Percentiles rank a stretch among this genome's conserved stretches.
Conservation (phyloP, 2,329 filamentous ascomycete species). For the Aspergillus sp. region DNA sequence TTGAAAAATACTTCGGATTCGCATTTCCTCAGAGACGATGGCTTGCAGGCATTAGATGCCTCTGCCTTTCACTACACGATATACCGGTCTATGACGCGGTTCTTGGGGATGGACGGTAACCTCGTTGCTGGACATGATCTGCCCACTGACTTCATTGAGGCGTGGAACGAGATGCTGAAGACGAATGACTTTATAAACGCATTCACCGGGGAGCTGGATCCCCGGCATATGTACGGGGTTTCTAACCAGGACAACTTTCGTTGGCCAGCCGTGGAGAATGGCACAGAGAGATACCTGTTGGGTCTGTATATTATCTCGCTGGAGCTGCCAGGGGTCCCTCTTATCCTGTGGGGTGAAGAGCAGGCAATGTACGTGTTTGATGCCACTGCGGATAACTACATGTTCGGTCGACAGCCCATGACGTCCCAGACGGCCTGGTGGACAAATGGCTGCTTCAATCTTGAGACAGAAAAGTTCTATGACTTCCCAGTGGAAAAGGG, state of each 20-base stretch:
- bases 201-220: constrained; percentile 62
- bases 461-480: constrained; percentile 58
- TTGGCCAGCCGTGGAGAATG: constrained; percentile 60
- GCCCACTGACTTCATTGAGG: constrained; percentile 54
- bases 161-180: constrained; percentile 58
- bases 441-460: constrained; percentile 62
- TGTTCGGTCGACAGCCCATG: constrained; percentile 66
- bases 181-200: constrained; percentile 62
- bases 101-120: constrained; percentile 61
- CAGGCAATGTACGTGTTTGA: constrained; percentile 65
- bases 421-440: constrained; percentile 63
- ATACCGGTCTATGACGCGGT: constrained; percentile 62
- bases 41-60: constrained; percentile 56
- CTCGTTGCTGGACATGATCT: constrained; percentile 55
- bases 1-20: constrained; percentile 45
- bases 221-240: constrained; percentile 63
- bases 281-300: constrained; percentile 57
- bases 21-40: constrained; percentile 54
- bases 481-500: constrained; percentile 58
- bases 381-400: constrained; percentile 63
- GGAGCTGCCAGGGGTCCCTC: constrained; percentile 60
- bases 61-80: constrained; percentile 64
- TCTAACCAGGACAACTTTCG: constrained; percentile 67
- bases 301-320: constrained; percentile 60
- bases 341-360: constrained; percentile 65